phyloP scores from a whole-genome alignment of 495 filamentous ascomycete genomes.

The Podospora pseudoanserina region DNA sequence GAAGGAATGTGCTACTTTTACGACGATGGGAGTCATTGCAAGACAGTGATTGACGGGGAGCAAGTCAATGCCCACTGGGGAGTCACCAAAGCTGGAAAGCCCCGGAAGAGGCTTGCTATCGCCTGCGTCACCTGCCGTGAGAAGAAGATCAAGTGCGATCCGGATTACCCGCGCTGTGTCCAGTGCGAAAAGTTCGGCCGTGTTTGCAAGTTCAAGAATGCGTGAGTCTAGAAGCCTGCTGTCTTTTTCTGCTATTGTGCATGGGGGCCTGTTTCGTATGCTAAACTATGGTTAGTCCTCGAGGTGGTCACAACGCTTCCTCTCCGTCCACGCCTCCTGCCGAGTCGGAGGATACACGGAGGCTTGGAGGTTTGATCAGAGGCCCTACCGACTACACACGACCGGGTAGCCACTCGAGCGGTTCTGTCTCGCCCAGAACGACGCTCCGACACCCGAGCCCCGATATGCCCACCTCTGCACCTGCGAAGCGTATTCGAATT shows the following conservation, averaged over 20 bases:
- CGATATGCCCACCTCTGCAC: constrained; percentile 25
- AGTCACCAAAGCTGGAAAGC: constrained; percentile 87
- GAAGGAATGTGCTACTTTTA: constrained; percentile 85
- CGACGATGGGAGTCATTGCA: constrained; percentile 79
- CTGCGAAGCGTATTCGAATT: constrained; percentile 40
- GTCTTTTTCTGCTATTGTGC: background rate
- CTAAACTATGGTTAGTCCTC: constrained; percentile 32
- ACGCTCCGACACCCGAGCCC: constrained; percentile 32
- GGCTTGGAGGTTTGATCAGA: constrained; percentile 28
- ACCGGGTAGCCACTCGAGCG: constrained; percentile 41
- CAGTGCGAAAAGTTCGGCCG: constrained; percentile 88
- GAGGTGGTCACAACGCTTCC: constrained; percentile 50
- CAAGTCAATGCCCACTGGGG: constrained; percentile 89
- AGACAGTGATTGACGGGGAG: constrained; percentile 79
- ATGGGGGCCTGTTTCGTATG: background rate
- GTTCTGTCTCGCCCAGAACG: constrained; percentile 43
- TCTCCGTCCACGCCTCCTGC: constrained; percentile 28
- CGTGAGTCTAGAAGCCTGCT: constrained; percentile 55
- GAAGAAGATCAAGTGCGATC: constrained; percentile 97
- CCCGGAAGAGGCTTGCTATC: constrained; percentile 81
- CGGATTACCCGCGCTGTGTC: constrained; percentile 76
- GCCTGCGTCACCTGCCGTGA: constrained; percentile 88
- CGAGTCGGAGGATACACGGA: constrained; percentile 45
- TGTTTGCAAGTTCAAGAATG: constrained; percentile 80
- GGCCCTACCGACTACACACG: constrained; percentile 32